Evolutionary conservation across 306 rosid genomes (phyloP).

Genomic region (Malus sieversii): DNA sequence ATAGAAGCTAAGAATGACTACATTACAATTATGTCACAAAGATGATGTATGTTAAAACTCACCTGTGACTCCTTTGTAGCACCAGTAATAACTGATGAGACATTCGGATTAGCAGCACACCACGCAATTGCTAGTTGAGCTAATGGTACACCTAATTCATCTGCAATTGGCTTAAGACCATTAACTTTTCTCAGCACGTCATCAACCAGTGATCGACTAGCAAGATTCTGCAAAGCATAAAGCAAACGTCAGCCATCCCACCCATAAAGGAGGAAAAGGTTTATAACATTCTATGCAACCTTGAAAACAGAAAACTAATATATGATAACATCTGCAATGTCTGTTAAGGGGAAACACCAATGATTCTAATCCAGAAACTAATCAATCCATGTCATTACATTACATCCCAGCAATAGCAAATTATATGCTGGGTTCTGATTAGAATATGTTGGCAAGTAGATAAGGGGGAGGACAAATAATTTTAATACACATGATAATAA

Average conservation of each 20-base stretch:
- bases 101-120: constrained; percentile 97
- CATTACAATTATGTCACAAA: not conserved
- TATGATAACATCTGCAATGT: not conserved
- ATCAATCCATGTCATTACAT: not conserved
- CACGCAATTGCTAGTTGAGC: constrained; percentile 91
- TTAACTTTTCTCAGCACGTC: constrained; percentile 84
- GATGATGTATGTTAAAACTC: constrained; percentile 17
- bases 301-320: not conserved
- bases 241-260: not conserved
- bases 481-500: not conserved
- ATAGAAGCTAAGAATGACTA: not conserved
- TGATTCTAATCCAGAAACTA: not conserved
- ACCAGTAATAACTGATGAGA: constrained; percentile 87
- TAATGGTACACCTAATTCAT: constrained; percentile 80
- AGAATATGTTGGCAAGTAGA: not conserved
- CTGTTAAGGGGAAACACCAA: not conserved
- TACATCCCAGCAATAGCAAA: not conserved
- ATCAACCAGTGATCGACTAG: constrained; percentile 67
- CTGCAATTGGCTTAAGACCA: constrained; percentile 90
- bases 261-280: not conserved
- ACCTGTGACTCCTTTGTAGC: constrained; percentile 99
- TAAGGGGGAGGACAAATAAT: not conserved
- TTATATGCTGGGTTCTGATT: not conserved
- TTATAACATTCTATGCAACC: not conserved
- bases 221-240: constrained; percentile 67